Evolutionary conservation across 2,329 filamentous ascomycete species (phyloP).

Genomic region (Alternaria brassicicola): DNA sequence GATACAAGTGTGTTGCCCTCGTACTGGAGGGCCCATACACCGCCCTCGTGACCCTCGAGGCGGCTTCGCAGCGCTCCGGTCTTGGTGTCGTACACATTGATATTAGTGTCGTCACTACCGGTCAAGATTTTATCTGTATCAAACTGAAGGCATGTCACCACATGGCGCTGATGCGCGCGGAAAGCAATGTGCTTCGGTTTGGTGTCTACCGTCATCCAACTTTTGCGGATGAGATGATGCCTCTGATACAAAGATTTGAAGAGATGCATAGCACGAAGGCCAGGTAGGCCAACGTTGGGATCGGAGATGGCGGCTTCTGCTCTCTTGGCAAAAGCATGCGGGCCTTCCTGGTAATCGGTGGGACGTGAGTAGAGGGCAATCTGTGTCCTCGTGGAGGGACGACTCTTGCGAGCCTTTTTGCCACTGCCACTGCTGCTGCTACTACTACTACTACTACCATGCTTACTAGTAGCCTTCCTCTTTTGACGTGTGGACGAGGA

Average conservation of each 20-base stretch:
- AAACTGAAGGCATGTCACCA: constrained; percentile 97
- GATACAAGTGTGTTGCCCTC: constrained; percentile 94
- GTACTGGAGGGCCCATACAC: constrained; percentile 97
- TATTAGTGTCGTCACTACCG: constrained; percentile 95
- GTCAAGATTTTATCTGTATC: constrained; percentile 98
- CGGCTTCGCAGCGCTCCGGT: constrained; percentile 84
- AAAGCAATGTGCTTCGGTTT: constrained; percentile 93
- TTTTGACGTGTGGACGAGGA: constrained; percentile 47
- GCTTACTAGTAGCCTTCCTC: constrained; percentile 47
- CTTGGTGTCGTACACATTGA: constrained; percentile 97
- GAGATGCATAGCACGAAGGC: constrained; percentile 82
- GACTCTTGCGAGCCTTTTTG: constrained; percentile 63
- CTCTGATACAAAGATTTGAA: constrained; percentile 97
- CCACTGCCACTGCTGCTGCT: constrained; percentile 50
- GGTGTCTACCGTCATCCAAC: constrained; percentile 84
- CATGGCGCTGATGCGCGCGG: constrained; percentile 92
- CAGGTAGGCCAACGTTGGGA: constrained; percentile 77
- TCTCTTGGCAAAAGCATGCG: constrained; percentile 82
- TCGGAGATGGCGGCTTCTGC: constrained; percentile 83
- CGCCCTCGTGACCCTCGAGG: constrained; percentile 91
- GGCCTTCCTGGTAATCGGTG: constrained; percentile 71
- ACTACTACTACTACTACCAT: constrained; percentile 52
- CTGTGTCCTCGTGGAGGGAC: constrained; percentile 51
- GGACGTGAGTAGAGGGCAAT: constrained; percentile 56
- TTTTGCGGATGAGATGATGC: constrained; percentile 86